A percentile compares a stretch with the other conserved stretches of the same genome.
Conservation (phyloP, 768 basidiomycete genomes). For the Phaffia tasmanica region DNA sequence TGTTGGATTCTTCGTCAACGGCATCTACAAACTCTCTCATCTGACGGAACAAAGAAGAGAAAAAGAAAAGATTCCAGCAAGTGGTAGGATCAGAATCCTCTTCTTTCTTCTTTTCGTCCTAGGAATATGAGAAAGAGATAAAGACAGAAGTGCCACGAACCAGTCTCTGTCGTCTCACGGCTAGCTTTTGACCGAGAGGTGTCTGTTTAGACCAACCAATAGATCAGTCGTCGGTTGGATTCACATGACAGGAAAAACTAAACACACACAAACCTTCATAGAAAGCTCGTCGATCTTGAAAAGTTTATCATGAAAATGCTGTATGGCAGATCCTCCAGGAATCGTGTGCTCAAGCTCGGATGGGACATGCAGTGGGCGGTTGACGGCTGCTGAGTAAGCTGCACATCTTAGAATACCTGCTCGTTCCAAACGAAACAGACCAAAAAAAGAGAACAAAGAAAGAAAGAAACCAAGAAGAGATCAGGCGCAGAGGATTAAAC, state of each 20-base stretch:
- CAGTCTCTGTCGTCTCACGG: conserved; percentile 58
- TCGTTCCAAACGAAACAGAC: neutral
- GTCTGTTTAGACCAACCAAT: conserved; percentile 41
- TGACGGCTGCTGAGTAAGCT: conserved; percentile 51
- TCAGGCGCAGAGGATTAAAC: no score
- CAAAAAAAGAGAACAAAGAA: neutral
- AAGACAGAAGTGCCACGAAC: conserved; percentile 41
- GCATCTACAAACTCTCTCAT: conserved; percentile 54
- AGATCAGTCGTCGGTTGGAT: neutral
- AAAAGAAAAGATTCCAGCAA: neutral
- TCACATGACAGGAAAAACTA: neutral
- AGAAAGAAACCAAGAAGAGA: neutral
- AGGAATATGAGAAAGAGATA: neutral
- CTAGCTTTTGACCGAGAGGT: conserved; percentile 54
- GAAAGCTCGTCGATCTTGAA: conserved; percentile 54
- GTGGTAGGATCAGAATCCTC: no score
- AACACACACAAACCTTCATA: conserved; percentile 47
- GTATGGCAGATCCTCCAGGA: conserved; percentile 47
- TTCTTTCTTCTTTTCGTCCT: no score
- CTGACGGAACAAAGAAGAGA: conserved; percentile 37
- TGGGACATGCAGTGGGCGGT: conserved; percentile 38
- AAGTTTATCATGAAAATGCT: conserved; percentile 79
- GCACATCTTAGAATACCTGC: conserved; percentile 58
- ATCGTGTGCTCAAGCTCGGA: conserved; percentile 16
- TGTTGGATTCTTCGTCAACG: conserved; percentile 36